Evolutionary conservation across 495 filamentous ascomycete species (phyloP).

Genomic region (Coniosporium apollinis): DNA sequence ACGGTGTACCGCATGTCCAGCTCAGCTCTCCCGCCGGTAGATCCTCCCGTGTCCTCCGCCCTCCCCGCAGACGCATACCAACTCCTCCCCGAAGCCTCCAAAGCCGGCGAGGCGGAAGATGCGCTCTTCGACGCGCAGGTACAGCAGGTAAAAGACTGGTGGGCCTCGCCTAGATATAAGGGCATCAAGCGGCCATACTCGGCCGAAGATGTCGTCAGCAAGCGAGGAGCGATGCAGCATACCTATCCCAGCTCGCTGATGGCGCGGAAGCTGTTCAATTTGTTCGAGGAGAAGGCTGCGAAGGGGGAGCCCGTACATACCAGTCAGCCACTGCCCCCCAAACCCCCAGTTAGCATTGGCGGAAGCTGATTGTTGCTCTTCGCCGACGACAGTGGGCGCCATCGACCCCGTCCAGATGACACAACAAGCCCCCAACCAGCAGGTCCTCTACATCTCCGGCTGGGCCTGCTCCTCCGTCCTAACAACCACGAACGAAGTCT

Average conservation of each 20-base stretch:
- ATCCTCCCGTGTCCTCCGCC: slow-evolving; percentile 38
- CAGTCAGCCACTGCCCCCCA: slow-evolving; percentile 34
- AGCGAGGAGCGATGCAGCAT: slow-evolving; percentile 74
- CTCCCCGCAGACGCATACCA: slow-evolving; percentile 62
- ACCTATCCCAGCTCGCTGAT: slow-evolving; percentile 79
- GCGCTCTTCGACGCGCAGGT: slow-evolving; percentile 63
- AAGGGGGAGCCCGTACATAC: slow-evolving; percentile 81
- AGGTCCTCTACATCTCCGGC: slow-evolving; percentile 87
- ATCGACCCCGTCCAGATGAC: slow-evolving; percentile 99
- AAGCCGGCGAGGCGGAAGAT: slow-evolving; percentile 66
- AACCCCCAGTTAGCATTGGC: not conserved
- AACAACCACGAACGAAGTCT: slow-evolving; percentile 91
- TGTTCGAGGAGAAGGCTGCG: slow-evolving; percentile 58
- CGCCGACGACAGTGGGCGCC: slow-evolving; percentile 54
- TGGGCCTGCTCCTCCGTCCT: slow-evolving; percentile 93
- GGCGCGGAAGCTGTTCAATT: slow-evolving; percentile 84
- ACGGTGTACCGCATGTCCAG: slow-evolving; percentile 16
- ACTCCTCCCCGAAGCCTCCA: slow-evolving; percentile 52
- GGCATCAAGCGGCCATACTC: slow-evolving; percentile 87
- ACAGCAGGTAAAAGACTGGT: slow-evolving; percentile 73
- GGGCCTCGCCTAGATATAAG: slow-evolving; percentile 61
- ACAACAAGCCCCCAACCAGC: slow-evolving; percentile 89
- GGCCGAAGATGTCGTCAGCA: slow-evolving; percentile 78
- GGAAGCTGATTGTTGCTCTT: slow-evolving; percentile 6
- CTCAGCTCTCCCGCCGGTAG: slow-evolving; percentile 21